phyloP scores from a whole-genome alignment of 2,329 filamentous ascomycete species.

The Botrytis fabae region DNA sequence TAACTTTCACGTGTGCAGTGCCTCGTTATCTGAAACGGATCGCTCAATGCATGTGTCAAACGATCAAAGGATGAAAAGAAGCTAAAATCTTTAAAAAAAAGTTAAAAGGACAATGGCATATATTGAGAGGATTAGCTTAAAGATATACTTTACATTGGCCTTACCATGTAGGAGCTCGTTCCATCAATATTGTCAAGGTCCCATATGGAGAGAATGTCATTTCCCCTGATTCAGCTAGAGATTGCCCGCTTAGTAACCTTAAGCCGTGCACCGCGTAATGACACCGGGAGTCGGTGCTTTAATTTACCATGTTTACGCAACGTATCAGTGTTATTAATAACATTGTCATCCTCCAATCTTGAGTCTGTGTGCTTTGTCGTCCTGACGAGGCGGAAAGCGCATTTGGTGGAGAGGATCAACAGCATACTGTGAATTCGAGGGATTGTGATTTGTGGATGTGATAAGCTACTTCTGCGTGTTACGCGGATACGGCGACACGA shows the following conservation, averaged over 20 bases:
- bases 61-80: background rate
- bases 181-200: background rate
- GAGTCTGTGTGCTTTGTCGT: background rate
- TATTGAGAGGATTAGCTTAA: background rate
- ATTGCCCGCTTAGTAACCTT: too few relatives aligned
- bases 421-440: background rate
- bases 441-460: conserved; percentile 8
- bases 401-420: background rate
- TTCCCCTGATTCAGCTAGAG: conserved; percentile 18
- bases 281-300: conserved; percentile 9
- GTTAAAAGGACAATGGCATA: background rate
- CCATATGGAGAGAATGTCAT: background rate
- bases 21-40: background rate
- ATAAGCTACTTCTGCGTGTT: background rate
- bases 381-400: background rate
- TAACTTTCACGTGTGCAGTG: background rate
- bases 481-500: background rate
- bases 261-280: conserved; percentile 9
- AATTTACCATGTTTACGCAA: conserved; percentile 6
- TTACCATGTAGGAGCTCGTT: background rate
- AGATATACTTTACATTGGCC: background rate
- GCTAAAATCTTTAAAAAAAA: background rate
- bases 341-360: background rate
- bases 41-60: background rate
- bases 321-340: background rate